phyloP scores from a whole-genome alignment of 495 filamentous ascomycete genomes.

The Delitschia confertaspora region DNA sequence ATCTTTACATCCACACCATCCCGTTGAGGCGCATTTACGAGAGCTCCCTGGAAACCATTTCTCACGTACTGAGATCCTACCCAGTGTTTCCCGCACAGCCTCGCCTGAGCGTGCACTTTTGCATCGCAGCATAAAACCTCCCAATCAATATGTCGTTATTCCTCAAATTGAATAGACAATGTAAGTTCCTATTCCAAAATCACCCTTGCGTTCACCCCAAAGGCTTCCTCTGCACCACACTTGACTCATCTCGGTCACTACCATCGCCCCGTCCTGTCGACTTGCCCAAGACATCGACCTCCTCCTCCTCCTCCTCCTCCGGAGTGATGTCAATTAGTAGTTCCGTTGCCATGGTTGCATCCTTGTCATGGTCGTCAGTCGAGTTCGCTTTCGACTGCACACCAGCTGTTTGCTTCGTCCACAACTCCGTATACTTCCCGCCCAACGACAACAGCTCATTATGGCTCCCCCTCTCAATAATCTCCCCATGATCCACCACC shows the following conservation, averaged over 20 bases:
- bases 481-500: slow-evolving; percentile 33
- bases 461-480: slow-evolving; percentile 36
- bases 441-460: slow-evolving; percentile 26
- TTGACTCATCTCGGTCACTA: not conserved
- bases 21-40: too few relatives aligned
- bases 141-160: too few relatives aligned
- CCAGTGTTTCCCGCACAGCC: too few relatives aligned
- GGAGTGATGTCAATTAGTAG: slow-evolving; percentile 19
- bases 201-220: too few relatives aligned
- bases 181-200: too few relatives aligned
- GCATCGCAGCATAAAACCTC: too few relatives aligned
- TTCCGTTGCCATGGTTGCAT: not conserved
- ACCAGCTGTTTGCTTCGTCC: slow-evolving; percentile 22
- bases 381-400: not conserved
- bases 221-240: not conserved
- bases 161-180: too few relatives aligned
- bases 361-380: not conserved
- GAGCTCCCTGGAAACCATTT: too few relatives aligned
- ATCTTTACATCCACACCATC: too few relatives aligned
- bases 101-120: too few relatives aligned
- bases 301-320: slow-evolving; percentile 6
- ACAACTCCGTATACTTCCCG: slow-evolving; percentile 25
- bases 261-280: slow-evolving; percentile 4
- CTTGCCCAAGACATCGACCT: too few relatives aligned
- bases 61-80: too few relatives aligned